These are phyloP conservation scores for Ophiocordyceps camponoti-rufipedis DNA, from an alignment of 2,329 filamentous ascomycete genomes.

Conservation along the genomic window DNA sequence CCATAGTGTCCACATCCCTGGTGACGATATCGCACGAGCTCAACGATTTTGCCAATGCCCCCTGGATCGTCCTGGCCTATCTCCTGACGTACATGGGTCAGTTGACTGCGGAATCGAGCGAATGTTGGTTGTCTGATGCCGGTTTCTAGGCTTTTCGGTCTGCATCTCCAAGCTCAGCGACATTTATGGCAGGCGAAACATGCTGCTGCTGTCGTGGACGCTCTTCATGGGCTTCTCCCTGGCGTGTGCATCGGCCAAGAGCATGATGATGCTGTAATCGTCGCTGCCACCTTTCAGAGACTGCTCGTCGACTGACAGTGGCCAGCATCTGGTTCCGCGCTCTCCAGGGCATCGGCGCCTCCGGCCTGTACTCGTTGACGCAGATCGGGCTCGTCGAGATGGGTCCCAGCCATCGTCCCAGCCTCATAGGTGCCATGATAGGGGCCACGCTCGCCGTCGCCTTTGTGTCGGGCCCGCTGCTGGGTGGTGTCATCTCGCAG, in stretches of 20 bases:
- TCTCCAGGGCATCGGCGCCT: constrained; percentile 41
- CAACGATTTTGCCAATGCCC: constrained; percentile 28
- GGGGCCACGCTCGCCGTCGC: constrained; percentile 37
- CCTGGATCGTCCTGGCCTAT: constrained; percentile 38
- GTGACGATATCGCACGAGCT: constrained; percentile 36
- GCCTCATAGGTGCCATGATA: constrained; percentile 34
- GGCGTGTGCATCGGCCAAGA: constrained; percentile 29
- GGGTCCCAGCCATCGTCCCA: constrained; percentile 31
- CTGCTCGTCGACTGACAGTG: constrained; percentile 5
- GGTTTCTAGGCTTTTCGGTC: constrained; percentile 29
- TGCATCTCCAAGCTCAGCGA: constrained; percentile 40
- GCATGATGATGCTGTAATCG: constrained; percentile 32
- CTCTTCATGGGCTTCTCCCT: constrained; percentile 37
- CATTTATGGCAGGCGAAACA: constrained; percentile 35
- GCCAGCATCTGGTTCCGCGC: constrained; percentile 37
- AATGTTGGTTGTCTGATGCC: constrained; percentile 2
- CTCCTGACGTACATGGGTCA: constrained; percentile 37
- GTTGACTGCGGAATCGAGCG: constrained; percentile 1
- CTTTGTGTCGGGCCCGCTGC: constrained; percentile 37
- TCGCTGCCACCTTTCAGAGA: not conserved
- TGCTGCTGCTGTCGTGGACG: constrained; percentile 31
- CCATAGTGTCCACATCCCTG: constrained; percentile 38
- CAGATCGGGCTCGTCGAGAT: constrained; percentile 39
- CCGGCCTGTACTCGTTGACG: constrained; percentile 41
- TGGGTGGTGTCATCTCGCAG: constrained; percentile 38